Evolutionary conservation across 2,329 filamentous ascomycete species (phyloP), one percentile per base, ranked within the genome.

Genomic region (Diaporthe longicolla): DNA sequence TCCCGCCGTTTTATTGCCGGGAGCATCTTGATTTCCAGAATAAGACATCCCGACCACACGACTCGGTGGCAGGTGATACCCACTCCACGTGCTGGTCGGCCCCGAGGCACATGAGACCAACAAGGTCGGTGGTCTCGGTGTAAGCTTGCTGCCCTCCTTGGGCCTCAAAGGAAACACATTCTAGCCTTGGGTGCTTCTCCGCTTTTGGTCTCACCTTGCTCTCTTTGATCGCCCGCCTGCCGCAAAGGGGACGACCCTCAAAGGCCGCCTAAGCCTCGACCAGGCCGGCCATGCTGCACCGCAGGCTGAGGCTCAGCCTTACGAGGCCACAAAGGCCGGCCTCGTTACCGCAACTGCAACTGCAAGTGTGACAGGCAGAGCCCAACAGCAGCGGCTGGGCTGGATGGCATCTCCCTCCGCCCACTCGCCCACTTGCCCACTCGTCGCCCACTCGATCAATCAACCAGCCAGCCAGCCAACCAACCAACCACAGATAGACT

Each of bases 61-160:
- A 52, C 63, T 68, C 48, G 35, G 32, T 52, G n/a, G n/a, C n/a
- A n/a, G n/a, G n/a, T n/a, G 19, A 0, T 7, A 26, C 19, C 17
- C n/a, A 26, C 32, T 29, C 63, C 63, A 68, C 63, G 63, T 68
- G 63, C 45, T 68, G 63, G 63, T 68, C 63, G 63, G 48, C 63
- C 63, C 63, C n/a, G 61, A 24, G 61, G 29, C 45, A 24, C 43
- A 4, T 29, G 35, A 32, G 61, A 35, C 61, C 45, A 45, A 4
- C 17, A 43, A 5, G 29, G 3, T 29, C 29, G 29, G 29, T 29
- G 29, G 29, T 29, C 29, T 29, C 29, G 29, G 29, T 40, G 57
- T 37, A 29, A 63, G 58, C 58, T 8, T 29, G 40, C 43, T 52
- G 29, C 45, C 15, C 37, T 13, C 32, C 32, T 54, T 54, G 63